Percentiles rank a stretch among this genome's conserved stretches.
Conservation (phyloP, 169 alveolate species). For the Plasmodium cynomolgi region DNA sequence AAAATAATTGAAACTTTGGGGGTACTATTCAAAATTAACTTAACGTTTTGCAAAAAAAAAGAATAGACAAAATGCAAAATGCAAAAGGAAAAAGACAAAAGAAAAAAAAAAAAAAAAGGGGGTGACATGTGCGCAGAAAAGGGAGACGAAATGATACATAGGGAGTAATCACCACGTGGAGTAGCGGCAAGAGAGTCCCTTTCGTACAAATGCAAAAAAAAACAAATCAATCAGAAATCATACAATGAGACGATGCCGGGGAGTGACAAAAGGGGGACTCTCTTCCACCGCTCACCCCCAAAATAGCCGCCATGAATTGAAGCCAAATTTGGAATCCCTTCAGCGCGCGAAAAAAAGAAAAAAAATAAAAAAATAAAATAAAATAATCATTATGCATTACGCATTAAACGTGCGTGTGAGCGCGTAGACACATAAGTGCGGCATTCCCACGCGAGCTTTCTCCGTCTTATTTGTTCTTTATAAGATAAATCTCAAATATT, state of each 20-base stretch:
- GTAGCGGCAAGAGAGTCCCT: not conserved
- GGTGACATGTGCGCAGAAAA: not conserved
- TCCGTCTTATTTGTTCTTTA: conserved; percentile 15
- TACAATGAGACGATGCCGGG: not conserved
- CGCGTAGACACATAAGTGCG: not conserved
- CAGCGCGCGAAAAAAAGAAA: not conserved
- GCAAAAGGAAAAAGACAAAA: not conserved
- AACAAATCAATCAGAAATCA: not conserved
- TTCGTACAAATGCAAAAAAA: not conserved
- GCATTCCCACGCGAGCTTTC: not conserved
- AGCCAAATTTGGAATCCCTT: not conserved
- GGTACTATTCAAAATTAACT: not conserved
- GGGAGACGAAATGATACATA: not conserved
- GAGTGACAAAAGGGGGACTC: not conserved
- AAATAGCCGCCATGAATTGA: not conserved
- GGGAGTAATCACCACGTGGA: not conserved
- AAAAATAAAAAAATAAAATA: not conserved
- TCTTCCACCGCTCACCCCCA: not conserved
- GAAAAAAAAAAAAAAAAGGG: not conserved
- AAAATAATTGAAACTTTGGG: not conserved
- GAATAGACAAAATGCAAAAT: too few relatives aligned
- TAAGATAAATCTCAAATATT: conserved; percentile 61
- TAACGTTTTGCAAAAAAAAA: not conserved
- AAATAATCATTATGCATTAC: not conserved
- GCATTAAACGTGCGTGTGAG: not conserved